Evolutionary conservation across 148 eudicot genomes (phyloP).

Genomic region (Vaccinium vitisidaea): DNA sequence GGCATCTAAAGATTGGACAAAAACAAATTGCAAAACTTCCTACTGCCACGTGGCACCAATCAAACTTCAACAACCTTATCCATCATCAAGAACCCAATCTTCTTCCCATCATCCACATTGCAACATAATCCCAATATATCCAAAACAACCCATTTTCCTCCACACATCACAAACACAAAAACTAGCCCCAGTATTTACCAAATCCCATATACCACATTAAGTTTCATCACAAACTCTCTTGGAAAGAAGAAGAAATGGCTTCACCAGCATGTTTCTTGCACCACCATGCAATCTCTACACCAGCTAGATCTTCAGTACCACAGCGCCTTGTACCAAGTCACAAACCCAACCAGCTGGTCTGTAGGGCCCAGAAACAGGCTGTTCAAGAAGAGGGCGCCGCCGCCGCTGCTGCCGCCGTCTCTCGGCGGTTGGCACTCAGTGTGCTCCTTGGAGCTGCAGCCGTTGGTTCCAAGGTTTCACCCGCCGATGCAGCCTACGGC

Average conservation of each 20-base stretch:
- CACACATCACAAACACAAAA: conserved; percentile 14
- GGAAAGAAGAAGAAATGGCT: conserved; percentile 47
- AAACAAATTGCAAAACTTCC: background rate
- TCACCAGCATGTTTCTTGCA: conserved; percentile 88
- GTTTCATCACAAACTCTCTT: background rate
- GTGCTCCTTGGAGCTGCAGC: conserved; percentile 90
- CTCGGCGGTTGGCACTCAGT: conserved; percentile 80
- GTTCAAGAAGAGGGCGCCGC: conserved; percentile 25
- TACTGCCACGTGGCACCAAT: conserved; percentile 39
- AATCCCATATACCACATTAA: background rate
- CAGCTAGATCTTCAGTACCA: conserved; percentile 31
- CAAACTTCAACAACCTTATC: conserved; percentile 49
- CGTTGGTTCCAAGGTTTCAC: conserved; percentile 78
- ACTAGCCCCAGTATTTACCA: background rate
- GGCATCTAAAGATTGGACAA: background rate
- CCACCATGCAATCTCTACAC: conserved; percentile 67
- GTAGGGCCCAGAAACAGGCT: conserved; percentile 68
- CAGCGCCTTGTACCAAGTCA: conserved; percentile 30
- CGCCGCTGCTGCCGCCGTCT: conserved; percentile 25
- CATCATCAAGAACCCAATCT: conserved; percentile 47
- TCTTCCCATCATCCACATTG: conserved; percentile 29
- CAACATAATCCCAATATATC: conserved; percentile 12
- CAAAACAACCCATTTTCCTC: conserved; percentile 20
- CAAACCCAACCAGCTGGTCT: conserved; percentile 54
- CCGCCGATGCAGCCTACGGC: conserved; percentile 98